Percentiles rank a stretch among this genome's conserved stretches.
Conservation (phyloP, 305 asterid species). For the Caryopteris hybrid region DNA sequence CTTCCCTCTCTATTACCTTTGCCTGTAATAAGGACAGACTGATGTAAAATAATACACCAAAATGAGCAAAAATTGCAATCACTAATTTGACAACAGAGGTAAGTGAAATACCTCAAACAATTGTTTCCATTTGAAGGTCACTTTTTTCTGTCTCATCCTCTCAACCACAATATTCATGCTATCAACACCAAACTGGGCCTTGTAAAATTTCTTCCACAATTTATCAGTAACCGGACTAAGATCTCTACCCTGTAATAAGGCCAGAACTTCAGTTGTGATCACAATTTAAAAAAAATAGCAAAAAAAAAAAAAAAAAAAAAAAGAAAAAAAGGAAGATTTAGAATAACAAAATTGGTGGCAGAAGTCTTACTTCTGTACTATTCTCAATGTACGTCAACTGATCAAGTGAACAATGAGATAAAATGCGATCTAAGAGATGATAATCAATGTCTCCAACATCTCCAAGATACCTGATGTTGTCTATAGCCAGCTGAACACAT, state of each 20-base stretch:
- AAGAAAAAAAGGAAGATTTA: neutral
- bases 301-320: neutral
- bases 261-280: neutral
- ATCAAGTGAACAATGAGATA: conserved; percentile 69
- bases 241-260: conserved; percentile 66
- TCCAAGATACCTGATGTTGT: conserved; percentile 76
- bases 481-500: conserved; percentile 68
- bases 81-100: conserved; percentile 6
- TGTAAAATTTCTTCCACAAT: conserved; percentile 66
- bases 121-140: conserved; percentile 55
- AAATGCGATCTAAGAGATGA: conserved; percentile 71
- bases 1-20: conserved; percentile 50
- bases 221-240: conserved; percentile 75
- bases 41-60: conserved; percentile 17
- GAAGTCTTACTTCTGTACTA: conserved; percentile 50
- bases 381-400: conserved; percentile 72
- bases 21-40: conserved; percentile 47
- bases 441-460: conserved; percentile 81
- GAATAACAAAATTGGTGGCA: neutral
- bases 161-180: conserved; percentile 38
- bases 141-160: conserved; percentile 47
- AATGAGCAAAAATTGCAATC: neutral
- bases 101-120: conserved; percentile 54
- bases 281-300: conserved; percentile 1
- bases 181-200: conserved; percentile 50